Conservation (phyloP, 2,329 filamentous ascomycete species). For the Hymenoscyphus fraxineus region DNA sequence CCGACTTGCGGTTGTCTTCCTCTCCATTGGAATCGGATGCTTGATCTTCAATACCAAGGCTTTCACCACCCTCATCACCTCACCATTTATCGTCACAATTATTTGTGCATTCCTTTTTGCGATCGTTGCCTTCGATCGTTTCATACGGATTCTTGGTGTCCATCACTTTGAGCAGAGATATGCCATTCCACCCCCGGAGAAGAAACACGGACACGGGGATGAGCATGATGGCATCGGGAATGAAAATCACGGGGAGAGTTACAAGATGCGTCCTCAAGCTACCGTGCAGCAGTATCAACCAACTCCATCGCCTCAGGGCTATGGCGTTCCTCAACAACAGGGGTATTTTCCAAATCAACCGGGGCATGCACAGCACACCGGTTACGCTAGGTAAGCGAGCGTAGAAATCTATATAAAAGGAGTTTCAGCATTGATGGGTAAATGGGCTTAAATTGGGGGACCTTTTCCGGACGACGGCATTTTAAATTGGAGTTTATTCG, state of each 20-base stretch:
- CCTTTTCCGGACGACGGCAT: neutral
- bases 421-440: neutral
- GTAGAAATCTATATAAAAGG: neutral
- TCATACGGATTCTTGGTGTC: conserved; percentile 5
- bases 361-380: neutral
- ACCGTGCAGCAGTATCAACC: neutral
- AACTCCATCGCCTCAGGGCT: neutral
- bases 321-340: neutral
- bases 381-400: neutral
- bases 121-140: conserved; percentile 5
- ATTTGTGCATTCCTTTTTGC: conserved; percentile 7
- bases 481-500: neutral
- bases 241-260: neutral
- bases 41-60: neutral
- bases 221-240: neutral
- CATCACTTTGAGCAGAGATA: conserved; percentile 10
- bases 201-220: conserved; percentile 7
- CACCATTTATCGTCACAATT: conserved; percentile 7
- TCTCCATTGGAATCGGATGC: conserved; percentile 6
- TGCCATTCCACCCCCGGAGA: conserved; percentile 8
- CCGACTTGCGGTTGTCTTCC: conserved; percentile 8
- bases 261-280: neutral
- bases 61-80: conserved; percentile 4
- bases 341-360: neutral
- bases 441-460: neutral